Evolutionary conservation across 257 asterid species (phyloP), one percentile per base, ranked within the genome.

Genomic region (Capsicum chinense): DNA sequence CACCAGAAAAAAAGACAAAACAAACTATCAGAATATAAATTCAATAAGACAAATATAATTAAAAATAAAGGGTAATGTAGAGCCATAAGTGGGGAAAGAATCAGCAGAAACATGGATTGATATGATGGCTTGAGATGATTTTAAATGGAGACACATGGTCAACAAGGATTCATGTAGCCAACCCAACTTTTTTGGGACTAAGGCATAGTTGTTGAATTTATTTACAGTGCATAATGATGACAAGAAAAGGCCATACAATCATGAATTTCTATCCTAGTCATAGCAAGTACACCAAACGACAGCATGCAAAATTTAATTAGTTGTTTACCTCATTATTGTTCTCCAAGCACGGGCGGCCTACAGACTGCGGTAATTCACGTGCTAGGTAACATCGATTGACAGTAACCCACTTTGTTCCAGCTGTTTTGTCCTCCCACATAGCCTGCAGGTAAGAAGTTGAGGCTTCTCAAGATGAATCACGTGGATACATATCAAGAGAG

Each of bases 261-360:
- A 54, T 33, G 67, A 66, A 59, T n/a, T 63, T 35, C 14, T 56
- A 70, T 78, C 63, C 81, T 9, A 5, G 58, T 63, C 52, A 26
- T 26, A 14, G 81, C 8, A 76, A 52, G 14, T 26, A 52, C 7
- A 76, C 63, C 63, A 76, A 52, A 26, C 21, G 21, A 76, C 14
- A 76, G 64, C 54, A 76, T 1, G 13, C 26, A 76, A 71, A 71
- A 52, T 52, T 14, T 14, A 26, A 76, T 76, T 21, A 74, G 59
- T 48, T 83, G 87, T 88, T 48, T 19, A 97, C 99, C 99, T 97
- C 99, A 83, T 87, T 90, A 90, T 90, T 91, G 86, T 93, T 97
- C 82, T 94, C 92, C 88, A 97, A 91, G 80, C 98, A 92, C 52
- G 99, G 99, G 83, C 98, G 98, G 83, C 98, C 99, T 85, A 95